Conservation (phyloP, 768 basidiomycete species). For the Mycena amicta region DNA sequence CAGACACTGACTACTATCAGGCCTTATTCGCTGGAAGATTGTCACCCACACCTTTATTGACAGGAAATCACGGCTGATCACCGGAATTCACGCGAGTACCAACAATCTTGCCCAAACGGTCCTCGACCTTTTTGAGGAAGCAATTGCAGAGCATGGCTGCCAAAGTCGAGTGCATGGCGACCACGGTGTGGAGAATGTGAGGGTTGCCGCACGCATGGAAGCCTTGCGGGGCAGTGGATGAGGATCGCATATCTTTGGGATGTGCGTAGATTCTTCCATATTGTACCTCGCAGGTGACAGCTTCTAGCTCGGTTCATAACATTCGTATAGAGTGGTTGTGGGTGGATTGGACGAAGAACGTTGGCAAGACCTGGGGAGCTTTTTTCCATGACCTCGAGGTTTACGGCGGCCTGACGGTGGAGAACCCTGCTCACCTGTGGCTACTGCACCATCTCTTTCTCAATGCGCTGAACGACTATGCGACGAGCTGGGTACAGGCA, state of each 20-base stretch:
- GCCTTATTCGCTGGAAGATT: constrained; percentile 28
- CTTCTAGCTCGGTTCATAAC: constrained; percentile 41
- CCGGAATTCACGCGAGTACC: constrained; percentile 23
- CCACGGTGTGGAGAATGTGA: background rate
- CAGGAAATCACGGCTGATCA: constrained; percentile 25
- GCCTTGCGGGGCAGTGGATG: background rate
- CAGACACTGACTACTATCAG: constrained; percentile 2
- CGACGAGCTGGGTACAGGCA: constrained; percentile 26
- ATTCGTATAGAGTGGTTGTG: constrained; percentile 43
- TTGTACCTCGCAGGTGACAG: background rate
- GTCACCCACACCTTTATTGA: constrained; percentile 34
- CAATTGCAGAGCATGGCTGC: constrained; percentile 10
- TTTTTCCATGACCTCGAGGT: constrained; percentile 34
- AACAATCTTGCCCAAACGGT: constrained; percentile 33
- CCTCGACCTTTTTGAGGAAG: constrained; percentile 22
- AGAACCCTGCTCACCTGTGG: constrained; percentile 29
- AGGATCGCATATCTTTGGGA: constrained; percentile 27
- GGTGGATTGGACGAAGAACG: constrained; percentile 37
- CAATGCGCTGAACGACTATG: constrained; percentile 24
- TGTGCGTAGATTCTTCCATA: background rate
- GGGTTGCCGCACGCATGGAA: constrained; percentile 5
- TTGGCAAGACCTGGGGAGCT: constrained; percentile 34
- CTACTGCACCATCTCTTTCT: constrained; percentile 34
- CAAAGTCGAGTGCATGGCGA: constrained; percentile 21
- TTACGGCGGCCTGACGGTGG: constrained; percentile 25